Conservation (phyloP, 441 rosid genomes). For the Brassica hybrid region DNA sequence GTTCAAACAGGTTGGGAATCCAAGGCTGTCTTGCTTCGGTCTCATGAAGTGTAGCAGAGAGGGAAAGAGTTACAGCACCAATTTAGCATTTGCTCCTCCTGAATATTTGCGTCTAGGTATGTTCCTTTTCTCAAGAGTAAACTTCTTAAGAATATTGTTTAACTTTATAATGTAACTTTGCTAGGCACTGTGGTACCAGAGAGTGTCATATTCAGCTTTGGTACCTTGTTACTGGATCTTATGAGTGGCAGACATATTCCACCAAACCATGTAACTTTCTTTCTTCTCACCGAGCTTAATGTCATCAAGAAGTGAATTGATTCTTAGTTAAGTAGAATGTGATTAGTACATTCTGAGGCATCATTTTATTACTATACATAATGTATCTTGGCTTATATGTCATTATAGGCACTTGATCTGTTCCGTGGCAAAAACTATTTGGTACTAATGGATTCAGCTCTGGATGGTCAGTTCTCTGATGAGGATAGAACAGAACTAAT, state of each 20-base stretch:
- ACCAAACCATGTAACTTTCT: conserved; percentile 67
- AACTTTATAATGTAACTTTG: conserved; percentile 22
- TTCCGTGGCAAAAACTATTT: conserved; percentile 72
- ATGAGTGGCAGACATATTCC: conserved; percentile 83
- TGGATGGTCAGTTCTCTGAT: conserved; percentile 75
- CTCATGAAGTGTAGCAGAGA: conserved; percentile 46
- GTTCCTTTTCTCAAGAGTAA: neutral
- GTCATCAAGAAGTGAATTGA: neutral
- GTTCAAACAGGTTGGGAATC: conserved; percentile 36
- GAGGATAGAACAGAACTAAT: conserved; percentile 73
- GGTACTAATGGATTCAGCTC: conserved; percentile 74
- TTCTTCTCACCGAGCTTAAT: conserved; percentile 12
- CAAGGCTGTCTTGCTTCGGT: conserved; percentile 43
- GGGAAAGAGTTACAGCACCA: conserved; percentile 86
- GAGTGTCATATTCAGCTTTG: conserved; percentile 78
- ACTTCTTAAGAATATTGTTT: conserved; percentile 18
- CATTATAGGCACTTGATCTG: conserved; percentile 70
- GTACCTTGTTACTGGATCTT: conserved; percentile 73
- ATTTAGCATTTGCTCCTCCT: conserved; percentile 97
- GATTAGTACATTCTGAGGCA: neutral
- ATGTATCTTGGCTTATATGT: neutral
- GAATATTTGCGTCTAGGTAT: conserved; percentile 65
- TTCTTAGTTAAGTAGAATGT: conserved; percentile 8
- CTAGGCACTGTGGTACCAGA: conserved; percentile 74
- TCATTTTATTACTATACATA: neutral